Percentiles rank a stretch among this genome's conserved stretches.
phyloP scores from a whole-genome alignment of 345 rosid species.

The Carallia brachiata region DNA sequence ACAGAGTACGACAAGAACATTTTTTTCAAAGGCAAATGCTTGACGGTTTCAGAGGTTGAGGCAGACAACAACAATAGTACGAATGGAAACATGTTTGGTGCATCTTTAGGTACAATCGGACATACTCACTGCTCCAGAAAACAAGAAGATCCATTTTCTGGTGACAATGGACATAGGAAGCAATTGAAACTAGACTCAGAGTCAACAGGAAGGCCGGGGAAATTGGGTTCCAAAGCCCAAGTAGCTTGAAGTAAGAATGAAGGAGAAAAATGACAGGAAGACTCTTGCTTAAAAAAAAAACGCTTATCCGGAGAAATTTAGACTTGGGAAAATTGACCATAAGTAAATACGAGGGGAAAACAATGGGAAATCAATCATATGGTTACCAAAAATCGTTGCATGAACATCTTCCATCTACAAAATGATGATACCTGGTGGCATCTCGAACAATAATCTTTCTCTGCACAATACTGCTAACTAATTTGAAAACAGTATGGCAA shows the following conservation, averaged over 20 bases:
- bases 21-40: neutral
- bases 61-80: no score
- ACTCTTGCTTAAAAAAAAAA: no score
- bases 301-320: no score
- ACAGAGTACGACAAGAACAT: neutral
- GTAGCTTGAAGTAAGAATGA: neutral
- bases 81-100: no score
- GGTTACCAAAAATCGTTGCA: conserved; percentile 79
- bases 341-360: no score
- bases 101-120: neutral
- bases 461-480: conserved; percentile 47
- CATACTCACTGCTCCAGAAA: neutral
- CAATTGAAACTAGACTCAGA: neutral
- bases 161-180: neutral
- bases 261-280: no score
- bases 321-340: no score
- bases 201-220: neutral
- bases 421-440: conserved; percentile 77
- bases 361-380: neutral
- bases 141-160: neutral
- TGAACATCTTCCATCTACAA: conserved; percentile 61
- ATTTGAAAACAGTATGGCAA: conserved; percentile 64
- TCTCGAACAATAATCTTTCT: conserved; percentile 71
- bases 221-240: neutral
- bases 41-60: neutral